A percentile compares a stretch with the other conserved stretches of the same genome.
Conservation (phyloP, 2,329 filamentous ascomycete genomes). For the Pseudocercospora ulei region DNA sequence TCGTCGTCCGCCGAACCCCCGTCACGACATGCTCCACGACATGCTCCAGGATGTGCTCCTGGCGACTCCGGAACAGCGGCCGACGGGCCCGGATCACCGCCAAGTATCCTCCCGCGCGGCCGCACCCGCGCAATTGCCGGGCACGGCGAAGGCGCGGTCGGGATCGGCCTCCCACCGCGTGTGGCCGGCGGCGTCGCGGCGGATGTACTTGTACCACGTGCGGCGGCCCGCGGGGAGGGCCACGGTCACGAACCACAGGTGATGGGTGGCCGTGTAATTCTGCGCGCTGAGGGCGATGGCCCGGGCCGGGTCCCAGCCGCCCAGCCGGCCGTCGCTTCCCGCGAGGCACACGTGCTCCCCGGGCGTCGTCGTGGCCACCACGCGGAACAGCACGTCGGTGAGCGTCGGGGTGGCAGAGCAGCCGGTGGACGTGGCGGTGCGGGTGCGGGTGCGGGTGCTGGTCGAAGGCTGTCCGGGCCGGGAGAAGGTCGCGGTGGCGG, state of each 20-base stretch:
- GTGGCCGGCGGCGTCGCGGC: constrained; percentile 46
- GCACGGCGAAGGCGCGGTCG: constrained; percentile 18
- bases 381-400: constrained; percentile 39
- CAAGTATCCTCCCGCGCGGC: constrained; percentile 22
- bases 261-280: constrained; percentile 50
- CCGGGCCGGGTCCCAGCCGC: constrained; percentile 47
- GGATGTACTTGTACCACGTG: constrained; percentile 60
- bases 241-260: constrained; percentile 51
- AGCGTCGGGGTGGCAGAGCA: constrained; percentile 24
- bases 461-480: constrained; percentile 19
- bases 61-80: no score
- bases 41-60: no score
- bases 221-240: constrained; percentile 46
- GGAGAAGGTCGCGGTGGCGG: constrained; percentile 27
- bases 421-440: constrained; percentile 23
- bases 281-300: constrained; percentile 50
- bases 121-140: constrained; percentile 19
- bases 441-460: constrained; percentile 18
- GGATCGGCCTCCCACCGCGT: constrained; percentile 50
- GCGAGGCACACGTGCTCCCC: constrained; percentile 59
- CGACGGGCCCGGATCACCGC: constrained; percentile 19
- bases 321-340: constrained; percentile 51
- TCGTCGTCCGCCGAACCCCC: no score
- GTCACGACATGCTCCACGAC: no score
- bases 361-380: constrained; percentile 41